Base-by-base conservation (phyloP, 306 rosid species). In the Pterocarpus macrocarpus region DNA sequence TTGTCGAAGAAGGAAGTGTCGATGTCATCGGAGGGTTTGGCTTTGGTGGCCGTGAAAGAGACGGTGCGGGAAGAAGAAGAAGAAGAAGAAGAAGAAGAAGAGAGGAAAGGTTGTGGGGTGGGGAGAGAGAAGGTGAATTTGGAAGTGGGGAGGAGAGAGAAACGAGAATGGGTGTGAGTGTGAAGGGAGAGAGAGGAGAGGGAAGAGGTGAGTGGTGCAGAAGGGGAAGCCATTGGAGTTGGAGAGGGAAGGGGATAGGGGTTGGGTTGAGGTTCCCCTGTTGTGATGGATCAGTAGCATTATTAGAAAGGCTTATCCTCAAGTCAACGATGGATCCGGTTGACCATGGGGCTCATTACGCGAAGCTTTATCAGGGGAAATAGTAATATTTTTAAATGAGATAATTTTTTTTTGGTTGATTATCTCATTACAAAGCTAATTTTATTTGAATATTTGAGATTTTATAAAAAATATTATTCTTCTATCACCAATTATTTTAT, bases 1-100 rank as follows among this genome's bases (percentile, higher is more conserved):
- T 36, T 81, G 71, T 89, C 94, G 87, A 92, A 88, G 92, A 91
- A 89, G 65, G 85, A n/a, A 28, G 94, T 87, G 67, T 94, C 96
- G n/a, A 85, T 69, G 65, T 88, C 94, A 50, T 90, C 94, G 38
- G 91, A 58, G 73, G 96, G 5, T 50, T 73, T 90, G 82, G 87
- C 33, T 41, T 75, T 50, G n/a, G 57, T 28, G 67, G 68, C n/a
- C 16, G 45, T 38, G 43, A 57, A 49, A 14, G 62, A 1, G 32
- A 53, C 0, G 65, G 67, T 47, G 78, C 78, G 69, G 59, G 44
- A 78, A 4, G 82, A 69, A 43, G 49, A 8, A 43, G 49, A 67
- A 8, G 49, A 8, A 43, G 49, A 67, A 4, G 82, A 69, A 43
- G 49, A 8, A 43, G 49, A 67, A 8, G 49, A 8, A 43, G 49